A percentile compares a stretch with the other conserved stretches of the same genome.
Conservation (phyloP, 1,284 basidiomycete genomes). For the Cryptococcus sp. region DNA sequence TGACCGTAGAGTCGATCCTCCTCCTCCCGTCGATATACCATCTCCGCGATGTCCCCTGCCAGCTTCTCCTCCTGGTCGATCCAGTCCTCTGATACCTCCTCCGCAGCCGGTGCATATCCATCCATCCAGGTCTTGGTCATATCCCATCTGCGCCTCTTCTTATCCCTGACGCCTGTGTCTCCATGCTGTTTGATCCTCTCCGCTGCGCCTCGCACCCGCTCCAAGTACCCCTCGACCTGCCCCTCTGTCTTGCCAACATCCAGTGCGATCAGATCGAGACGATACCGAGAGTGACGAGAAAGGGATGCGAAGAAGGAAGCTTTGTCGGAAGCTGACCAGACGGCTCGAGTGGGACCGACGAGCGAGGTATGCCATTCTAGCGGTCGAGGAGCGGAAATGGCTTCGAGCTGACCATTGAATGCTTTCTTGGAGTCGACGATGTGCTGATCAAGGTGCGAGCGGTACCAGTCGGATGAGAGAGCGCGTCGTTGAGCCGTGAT, state of each 20-base stretch:
- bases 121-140: conserved; percentile 13
- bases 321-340: conserved; percentile 65
- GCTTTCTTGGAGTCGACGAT: background rate
- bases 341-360: conserved; percentile 47
- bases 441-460: background rate
- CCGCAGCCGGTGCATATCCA: conserved; percentile 30
- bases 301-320: conserved; percentile 64
- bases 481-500: background rate
- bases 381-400: background rate
- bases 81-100: conserved; percentile 59
- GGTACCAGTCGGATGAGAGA: conserved; percentile 1
- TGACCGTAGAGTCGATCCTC: no score
- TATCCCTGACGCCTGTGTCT: conserved; percentile 6
- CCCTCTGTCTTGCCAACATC: conserved; percentile 55
- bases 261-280: conserved; percentile 66
- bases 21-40: conserved; percentile 9
- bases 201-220: conserved; percentile 45
- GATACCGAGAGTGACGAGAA: conserved; percentile 57
- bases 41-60: conserved; percentile 42
- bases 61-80: conserved; percentile 57
- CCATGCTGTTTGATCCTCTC: background rate
- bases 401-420: background rate
- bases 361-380: background rate
- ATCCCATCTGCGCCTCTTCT: conserved; percentile 5
- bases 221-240: conserved; percentile 60